phyloP scores from a whole-genome alignment of 2,329 filamentous ascomycete genomes.

The Eutypa lata region DNA sequence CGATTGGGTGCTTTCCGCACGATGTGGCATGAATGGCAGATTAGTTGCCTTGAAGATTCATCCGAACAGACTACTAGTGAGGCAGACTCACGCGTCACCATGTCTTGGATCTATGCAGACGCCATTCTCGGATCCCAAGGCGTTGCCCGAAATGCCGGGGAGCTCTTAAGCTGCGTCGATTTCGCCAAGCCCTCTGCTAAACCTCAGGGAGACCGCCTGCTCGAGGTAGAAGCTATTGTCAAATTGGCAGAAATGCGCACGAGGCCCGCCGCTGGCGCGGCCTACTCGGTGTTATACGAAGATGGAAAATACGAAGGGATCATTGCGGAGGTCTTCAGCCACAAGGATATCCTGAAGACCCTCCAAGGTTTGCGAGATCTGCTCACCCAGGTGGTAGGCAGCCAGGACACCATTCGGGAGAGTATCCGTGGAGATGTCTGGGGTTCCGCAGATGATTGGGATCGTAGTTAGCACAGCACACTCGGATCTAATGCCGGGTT shows the following conservation, averaged over 20 bases:
- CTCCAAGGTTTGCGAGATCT: neutral
- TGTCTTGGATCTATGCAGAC: conserved; percentile 1
- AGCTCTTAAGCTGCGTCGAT: conserved; percentile 2
- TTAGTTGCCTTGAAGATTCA: neutral
- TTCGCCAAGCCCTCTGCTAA: conserved; percentile 7
- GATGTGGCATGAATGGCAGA: conserved; percentile 24
- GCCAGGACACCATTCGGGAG: neutral
- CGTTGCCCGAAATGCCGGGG: conserved; percentile 2
- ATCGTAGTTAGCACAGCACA: too few relatives aligned
- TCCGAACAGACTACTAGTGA: neutral
- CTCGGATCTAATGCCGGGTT: too few relatives aligned
- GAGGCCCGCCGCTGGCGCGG: neutral
- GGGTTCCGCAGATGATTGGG: too few relatives aligned
- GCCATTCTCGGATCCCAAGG: conserved; percentile 4
- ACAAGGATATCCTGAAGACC: neutral
- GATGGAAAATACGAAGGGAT: neutral
- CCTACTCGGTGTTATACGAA: neutral
- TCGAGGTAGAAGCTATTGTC: conserved; percentile 20
- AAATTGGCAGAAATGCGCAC: conserved; percentile 9
- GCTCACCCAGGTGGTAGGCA: neutral
- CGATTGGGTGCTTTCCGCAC: conserved; percentile 26
- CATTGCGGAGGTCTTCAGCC: conserved; percentile 1
- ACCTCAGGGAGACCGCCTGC: conserved; percentile 14
- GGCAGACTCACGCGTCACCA: too few relatives aligned
- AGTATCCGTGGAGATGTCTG: too few relatives aligned